Base-by-base conservation (phyloP, 371 early-diverging fungal species). In the Mucor irregularis region DNA sequence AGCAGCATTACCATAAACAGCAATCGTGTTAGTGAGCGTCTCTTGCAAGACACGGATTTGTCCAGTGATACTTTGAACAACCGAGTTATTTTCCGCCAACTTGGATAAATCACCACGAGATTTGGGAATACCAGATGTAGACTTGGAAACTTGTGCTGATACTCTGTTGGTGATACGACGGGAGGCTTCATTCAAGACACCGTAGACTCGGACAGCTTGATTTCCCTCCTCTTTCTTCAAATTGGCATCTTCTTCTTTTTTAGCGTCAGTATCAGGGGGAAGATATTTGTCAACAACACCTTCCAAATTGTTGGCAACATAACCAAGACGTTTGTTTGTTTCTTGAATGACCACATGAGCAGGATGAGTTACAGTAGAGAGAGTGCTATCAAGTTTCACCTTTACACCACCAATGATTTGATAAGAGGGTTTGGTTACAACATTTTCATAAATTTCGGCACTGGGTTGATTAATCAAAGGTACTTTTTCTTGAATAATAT, bases 391-490 rank as follows among this genome's bases (percentile, higher is more conserved):
- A 4, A 76, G 46, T 6, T 53, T 71, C 24, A 65, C 64, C 49
- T 67, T 74, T 13, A 64, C 56, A n/a, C 57, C 56, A 33, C 62
- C 62, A n/a, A 66, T 52, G 8, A 53, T 39, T 14, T 52, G 38
- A 37, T 48, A 49, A 31, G 62, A 42, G 17, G 61, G 56, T 24
- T 65, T 56, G 16, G 70, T 72, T 51, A 77, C 64, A 3, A 86
- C 77, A 13, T 76, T 64, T 33, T 72, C 61, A 24, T 86, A 74
- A 30, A 89, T 78, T 51, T 86, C 83, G 28, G 70, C 56, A 13
- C 83, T 84, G 19, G 85, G 86, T 58, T 83, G 65, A 31, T 61
- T 74, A 30, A 89, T 76, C 22, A 85, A 71, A 7, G 91, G 91
- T 66, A 86, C 77, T 29, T 72, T 76, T 3, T 61, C 48, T 55